Percentiles rank a stretch among this genome's conserved stretches.
Evolutionary conservation across 805 yeast species (phyloP).

Genomic region (Lipomyces yamadae): DNA sequence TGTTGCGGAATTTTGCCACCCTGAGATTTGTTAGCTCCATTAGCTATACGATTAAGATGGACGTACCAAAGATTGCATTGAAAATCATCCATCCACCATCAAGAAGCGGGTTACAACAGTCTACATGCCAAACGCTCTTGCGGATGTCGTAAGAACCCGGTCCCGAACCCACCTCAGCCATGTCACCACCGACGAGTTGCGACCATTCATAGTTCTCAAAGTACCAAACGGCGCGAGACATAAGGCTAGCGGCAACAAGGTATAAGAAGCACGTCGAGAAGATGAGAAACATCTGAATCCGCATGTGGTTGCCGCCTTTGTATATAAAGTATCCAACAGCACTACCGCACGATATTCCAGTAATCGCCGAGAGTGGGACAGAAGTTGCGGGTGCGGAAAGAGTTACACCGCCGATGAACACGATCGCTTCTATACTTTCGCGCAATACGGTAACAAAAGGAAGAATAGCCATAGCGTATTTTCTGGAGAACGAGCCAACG

Average conservation of each 20-base stretch:
- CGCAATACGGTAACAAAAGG: conserved; percentile 91
- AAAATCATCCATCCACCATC: conserved; percentile 97
- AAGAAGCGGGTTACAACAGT: conserved; percentile 92
- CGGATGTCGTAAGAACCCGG: conserved; percentile 90
- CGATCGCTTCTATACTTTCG: conserved; percentile 97
- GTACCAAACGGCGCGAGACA: conserved; percentile 91
- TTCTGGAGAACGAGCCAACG: conserved; percentile 55
- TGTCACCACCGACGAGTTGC: conserved; percentile 86
- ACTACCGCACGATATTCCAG: conserved; percentile 82
- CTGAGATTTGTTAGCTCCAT: background rate
- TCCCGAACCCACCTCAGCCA: conserved; percentile 89
- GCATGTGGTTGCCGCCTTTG: conserved; percentile 78
- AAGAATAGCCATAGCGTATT: conserved; percentile 85
- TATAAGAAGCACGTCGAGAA: conserved; percentile 87
- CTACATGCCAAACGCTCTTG: conserved; percentile 89
- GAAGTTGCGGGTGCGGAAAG: conserved; percentile 66
- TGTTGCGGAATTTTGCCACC: conserved; percentile 95
- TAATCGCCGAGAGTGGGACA: conserved; percentile 88
- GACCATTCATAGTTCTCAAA: conserved; percentile 74
- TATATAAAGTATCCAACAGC: conserved; percentile 72
- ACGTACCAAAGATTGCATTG: conserved; percentile 78
- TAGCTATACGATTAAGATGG: background rate
- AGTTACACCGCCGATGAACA: conserved; percentile 96
- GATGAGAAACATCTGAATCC: conserved; percentile 86
- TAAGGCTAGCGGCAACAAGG: conserved; percentile 88